Base-by-base conservation (phyloP, 2,329 filamentous ascomycete genomes). In the Diaporthe nobilis region DNA sequence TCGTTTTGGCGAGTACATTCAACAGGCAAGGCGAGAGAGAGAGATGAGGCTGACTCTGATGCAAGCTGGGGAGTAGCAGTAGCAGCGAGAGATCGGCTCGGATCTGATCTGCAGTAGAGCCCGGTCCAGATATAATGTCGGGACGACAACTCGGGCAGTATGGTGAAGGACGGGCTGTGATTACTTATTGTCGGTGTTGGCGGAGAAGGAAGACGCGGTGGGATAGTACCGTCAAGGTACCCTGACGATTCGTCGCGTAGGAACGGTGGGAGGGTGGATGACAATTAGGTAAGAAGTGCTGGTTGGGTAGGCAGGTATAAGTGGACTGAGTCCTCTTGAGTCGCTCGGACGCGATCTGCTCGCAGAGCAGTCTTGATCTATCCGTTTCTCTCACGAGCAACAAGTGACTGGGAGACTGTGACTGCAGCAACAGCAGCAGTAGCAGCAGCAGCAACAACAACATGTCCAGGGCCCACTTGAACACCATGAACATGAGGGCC, bases 151-250 rank as follows among this genome's bases (percentile, higher is more conserved):
- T 31, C 44, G 53, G 72, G 37, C 58, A 76, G 44, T 37, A 20
- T 57, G 58, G 47, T 65, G 71, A 73, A 34, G 71, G 61, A 55
- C 15, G 47, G 58, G 47, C n/a, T 57, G 58, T 63, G 71, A 73
- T 73, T 73, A 73, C 71, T 73, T 65, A 65, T 73, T 65, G 58
- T 73, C 58, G 71, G 58, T 63, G 49, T 25, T 60, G 71, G 71
- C 58, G 71, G 71, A 73, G 71, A 73, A 73, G 71, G 37, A 65
- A 47, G 58, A 73, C 28, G 71, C 20, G 71, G 47, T 34, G 58
- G 49, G 25, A 42, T 42, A 44, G 71, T 65, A 65, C 53, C 63
- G 25, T 42, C 10, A 53, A 73, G 31, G 71, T 73, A 65, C 71
- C 71, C 47, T 63, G 34, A 7, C 22, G 58, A 51, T 39, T 49